These are phyloP conservation scores for Pythium dissimile DNA, from an alignment of 352 stramenopile genomes.

Conservation along the genomic window DNA sequence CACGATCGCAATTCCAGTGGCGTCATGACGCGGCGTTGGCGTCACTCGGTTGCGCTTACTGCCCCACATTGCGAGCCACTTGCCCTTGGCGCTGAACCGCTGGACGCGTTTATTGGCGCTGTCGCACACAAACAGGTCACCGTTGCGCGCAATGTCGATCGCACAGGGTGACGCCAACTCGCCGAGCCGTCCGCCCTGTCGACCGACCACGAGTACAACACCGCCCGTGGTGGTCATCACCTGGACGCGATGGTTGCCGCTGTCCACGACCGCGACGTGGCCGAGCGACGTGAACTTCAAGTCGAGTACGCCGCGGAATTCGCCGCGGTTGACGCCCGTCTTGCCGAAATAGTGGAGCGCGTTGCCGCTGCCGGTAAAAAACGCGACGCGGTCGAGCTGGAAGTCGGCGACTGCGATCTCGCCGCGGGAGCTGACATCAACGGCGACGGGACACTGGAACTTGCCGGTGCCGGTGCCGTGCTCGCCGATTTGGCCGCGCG, in stretches of 20 bases:
- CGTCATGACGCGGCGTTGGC: conserved; percentile 10
- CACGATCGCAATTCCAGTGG: conserved; percentile 10
- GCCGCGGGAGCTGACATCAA: conserved; percentile 46
- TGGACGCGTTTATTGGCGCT: conserved; percentile 60
- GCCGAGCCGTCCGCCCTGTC: conserved; percentile 25
- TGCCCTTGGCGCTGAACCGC: conserved; percentile 40
- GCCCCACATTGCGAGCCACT: conserved; percentile 40
- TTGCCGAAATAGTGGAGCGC: conserved; percentile 49
- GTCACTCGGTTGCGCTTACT: conserved; percentile 18
- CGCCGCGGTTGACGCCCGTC: conserved; percentile 30
- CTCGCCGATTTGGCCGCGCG: conserved; percentile 29
- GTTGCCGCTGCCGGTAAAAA: conserved; percentile 50
- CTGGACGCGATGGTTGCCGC: conserved; percentile 55
- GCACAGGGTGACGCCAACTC: conserved; percentile 38
- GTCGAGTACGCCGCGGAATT: conserved; percentile 47
- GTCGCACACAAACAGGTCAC: conserved; percentile 60
- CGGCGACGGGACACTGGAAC: conserved; percentile 43
- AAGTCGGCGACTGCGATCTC: conserved; percentile 55
- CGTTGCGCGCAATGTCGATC: conserved; percentile 34
- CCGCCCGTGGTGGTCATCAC: conserved; percentile 44
- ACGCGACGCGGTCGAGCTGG: conserved; percentile 52
- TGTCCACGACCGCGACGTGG: conserved; percentile 49
- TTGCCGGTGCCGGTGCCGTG: conserved; percentile 36
- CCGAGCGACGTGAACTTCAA: conserved; percentile 49
- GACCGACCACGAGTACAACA: conserved; percentile 36